Base-by-base conservation (phyloP, 1,284 basidiomycete genomes). In the Agaricales sp. region DNA sequence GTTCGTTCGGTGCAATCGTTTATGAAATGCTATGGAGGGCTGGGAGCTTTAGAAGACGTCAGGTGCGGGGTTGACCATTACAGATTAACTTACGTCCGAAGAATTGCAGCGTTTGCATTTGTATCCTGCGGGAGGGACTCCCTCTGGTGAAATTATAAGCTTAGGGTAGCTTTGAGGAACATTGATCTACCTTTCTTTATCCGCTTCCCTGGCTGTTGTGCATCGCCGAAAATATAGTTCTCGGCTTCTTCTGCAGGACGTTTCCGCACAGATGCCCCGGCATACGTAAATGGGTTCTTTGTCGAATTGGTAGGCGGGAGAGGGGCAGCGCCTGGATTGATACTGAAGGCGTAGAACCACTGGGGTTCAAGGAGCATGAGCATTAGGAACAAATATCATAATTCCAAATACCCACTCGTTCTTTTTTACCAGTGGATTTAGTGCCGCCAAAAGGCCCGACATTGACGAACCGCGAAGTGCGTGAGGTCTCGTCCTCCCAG, bases 401-500 rank as follows among this genome's bases (percentile, higher is more conserved):
- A 46, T 4, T 41, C 19, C 8, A 8, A 6, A 14, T 11, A 20
- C 80, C 54, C 57, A 93, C 92, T 58, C 92, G 74, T 58, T 90
- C 86, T 63, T 92, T 95, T 66, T 87, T 88, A 19, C 79, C 81
- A 3, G 65, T 51, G 1, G 67, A 60, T 13, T 73, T 65, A 55
- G 77, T 74, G 13, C 77, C 82, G 11, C 89, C 91, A 61, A 96
- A 87, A n/a, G 85, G 74, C 26, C 91, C 93, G 3, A 97, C 71
- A 58, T 86, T 84, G 47, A 96, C 77, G 55, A 91, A 91, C 30
- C 92, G 73, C 26, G 84, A 80, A 41, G 87, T 66, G 51, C 87
- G 73, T 54, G 77, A 80, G 16, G 69, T 67, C 49, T 82, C 79
- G 26, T 82, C 82, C 25, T 80, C 75, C 92, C 92, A 96, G 3